Conservation (phyloP, 1,284 basidiomycete genomes). For the Trametes sp. region DNA sequence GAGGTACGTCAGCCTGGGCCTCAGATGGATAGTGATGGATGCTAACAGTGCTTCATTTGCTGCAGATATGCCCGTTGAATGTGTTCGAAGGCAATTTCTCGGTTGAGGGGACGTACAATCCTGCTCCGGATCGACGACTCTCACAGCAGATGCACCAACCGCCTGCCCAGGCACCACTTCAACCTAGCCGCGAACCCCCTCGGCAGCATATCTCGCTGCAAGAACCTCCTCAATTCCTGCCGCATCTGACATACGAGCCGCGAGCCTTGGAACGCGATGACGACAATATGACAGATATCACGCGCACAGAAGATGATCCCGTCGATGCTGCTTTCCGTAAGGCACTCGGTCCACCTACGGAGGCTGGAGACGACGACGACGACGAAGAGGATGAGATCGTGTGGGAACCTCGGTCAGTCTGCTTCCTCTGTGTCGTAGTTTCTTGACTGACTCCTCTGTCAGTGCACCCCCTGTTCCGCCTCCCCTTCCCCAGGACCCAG, state of each 20-base stretch:
- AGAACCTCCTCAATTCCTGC: constrained; percentile 18
- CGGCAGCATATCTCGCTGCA: neutral
- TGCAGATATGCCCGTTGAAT: constrained; percentile 24
- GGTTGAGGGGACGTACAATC: neutral
- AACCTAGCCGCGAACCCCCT: neutral
- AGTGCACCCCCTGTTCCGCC: constrained; percentile 17
- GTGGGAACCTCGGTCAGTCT: constrained; percentile 63
- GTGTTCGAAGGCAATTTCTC: constrained; percentile 18
- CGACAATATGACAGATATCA: constrained; percentile 75
- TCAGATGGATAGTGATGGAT: neutral
- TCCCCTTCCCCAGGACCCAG: constrained; percentile 23
- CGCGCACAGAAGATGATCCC: constrained; percentile 82
- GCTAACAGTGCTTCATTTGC: neutral
- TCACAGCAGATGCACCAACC: neutral
- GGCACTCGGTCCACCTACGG: constrained; percentile 53
- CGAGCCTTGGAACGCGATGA: constrained; percentile 53
- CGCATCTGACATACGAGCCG: neutral
- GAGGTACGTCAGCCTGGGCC: constrained; percentile 49
- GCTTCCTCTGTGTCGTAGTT: neutral
- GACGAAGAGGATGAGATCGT: constrained; percentile 70
- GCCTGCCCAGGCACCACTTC: neutral
- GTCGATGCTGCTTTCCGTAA: constrained; percentile 81
- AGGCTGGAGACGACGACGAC: constrained; percentile 48
- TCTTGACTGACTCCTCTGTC: neutral
- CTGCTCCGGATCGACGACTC: neutral